Evolutionary conservation across 2,329 filamentous ascomycete genomes (phyloP).

Genomic region (Aspergillus clavatus): DNA sequence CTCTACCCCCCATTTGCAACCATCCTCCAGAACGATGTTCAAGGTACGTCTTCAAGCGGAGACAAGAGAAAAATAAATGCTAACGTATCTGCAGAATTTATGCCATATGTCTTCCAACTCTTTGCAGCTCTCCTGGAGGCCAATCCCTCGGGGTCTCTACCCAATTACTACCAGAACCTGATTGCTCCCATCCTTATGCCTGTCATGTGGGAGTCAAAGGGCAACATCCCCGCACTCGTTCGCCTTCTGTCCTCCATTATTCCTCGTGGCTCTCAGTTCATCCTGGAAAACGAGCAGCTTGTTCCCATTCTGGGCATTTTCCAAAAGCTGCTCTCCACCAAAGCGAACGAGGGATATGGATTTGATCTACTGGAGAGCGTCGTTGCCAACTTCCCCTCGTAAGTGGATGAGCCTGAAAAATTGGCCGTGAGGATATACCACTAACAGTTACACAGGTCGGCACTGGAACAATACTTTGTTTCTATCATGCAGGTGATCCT

Average conservation of each 20-base stretch:
- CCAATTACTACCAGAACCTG: slow-evolving; percentile 73
- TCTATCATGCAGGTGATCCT: slow-evolving; percentile 79
- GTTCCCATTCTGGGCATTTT: slow-evolving; percentile 92
- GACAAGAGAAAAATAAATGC: slow-evolving; percentile 16
- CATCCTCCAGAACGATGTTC: slow-evolving; percentile 75
- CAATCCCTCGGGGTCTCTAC: slow-evolving; percentile 72
- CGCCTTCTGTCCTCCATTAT: slow-evolving; percentile 81
- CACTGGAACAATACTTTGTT: slow-evolving; percentile 70
- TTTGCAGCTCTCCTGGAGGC: slow-evolving; percentile 86
- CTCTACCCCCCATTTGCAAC: slow-evolving; percentile 79
- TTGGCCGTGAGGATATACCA: not conserved
- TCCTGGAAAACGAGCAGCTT: slow-evolving; percentile 73
- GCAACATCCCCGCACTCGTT: slow-evolving; percentile 87
- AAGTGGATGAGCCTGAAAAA: slow-evolving; percentile 35
- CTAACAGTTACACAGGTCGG: slow-evolving; percentile 42
- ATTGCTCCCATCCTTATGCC: slow-evolving; percentile 74
- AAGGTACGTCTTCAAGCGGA: slow-evolving; percentile 53
- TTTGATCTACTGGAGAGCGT: slow-evolving; percentile 88
- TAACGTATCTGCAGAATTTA: slow-evolving; percentile 63
- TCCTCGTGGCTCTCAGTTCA: slow-evolving; percentile 66
- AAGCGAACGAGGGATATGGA: slow-evolving; percentile 76
- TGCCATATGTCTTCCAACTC: slow-evolving; percentile 93
- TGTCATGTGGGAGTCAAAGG: slow-evolving; percentile 83
- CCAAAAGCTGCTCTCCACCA: slow-evolving; percentile 77
- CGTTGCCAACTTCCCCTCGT: slow-evolving; percentile 67